Percentiles rank a stretch among this genome's conserved stretches.
Conservation (phyloP, 2,329 filamentous ascomycete genomes). For the Xylogone sp. region DNA sequence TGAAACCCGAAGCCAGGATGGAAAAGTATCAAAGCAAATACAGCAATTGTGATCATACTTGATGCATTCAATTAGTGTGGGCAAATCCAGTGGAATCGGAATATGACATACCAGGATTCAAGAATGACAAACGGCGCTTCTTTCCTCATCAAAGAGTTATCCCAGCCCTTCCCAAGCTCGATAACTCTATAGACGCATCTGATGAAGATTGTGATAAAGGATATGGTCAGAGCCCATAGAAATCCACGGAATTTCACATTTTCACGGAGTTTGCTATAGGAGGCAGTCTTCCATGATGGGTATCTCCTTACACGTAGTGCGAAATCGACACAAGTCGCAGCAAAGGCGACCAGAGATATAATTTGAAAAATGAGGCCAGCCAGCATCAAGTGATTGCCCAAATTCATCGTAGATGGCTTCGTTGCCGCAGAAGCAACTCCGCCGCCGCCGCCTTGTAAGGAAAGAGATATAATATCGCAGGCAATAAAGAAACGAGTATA, state of each 20-base stretch:
- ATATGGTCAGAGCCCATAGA: slow-evolving; percentile 40
- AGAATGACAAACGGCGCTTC: slow-evolving; percentile 39
- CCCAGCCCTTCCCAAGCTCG: slow-evolving; percentile 51
- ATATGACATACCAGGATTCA: slow-evolving; percentile 37
- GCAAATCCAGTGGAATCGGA: not conserved
- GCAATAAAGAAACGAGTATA: slow-evolving; percentile 54
- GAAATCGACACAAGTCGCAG: slow-evolving; percentile 5
- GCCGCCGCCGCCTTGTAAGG: slow-evolving; percentile 55
- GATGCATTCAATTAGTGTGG: slow-evolving; percentile 26
- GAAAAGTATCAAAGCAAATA: slow-evolving; percentile 38
- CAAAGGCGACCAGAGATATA: slow-evolving; percentile 36
- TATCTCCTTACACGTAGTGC: slow-evolving; percentile 4
- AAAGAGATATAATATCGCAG: slow-evolving; percentile 54
- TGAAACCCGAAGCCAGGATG: slow-evolving; percentile 27
- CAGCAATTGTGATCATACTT: slow-evolving; percentile 42
- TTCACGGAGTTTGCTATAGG: slow-evolving; percentile 32
- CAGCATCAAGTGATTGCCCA: slow-evolving; percentile 52
- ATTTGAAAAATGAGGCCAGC: slow-evolving; percentile 55
- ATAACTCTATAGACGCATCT: slow-evolving; percentile 52
- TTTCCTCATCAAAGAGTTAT: slow-evolving; percentile 42
- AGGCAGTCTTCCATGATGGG: slow-evolving; percentile 35
- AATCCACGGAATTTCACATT: slow-evolving; percentile 49
- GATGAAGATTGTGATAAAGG: slow-evolving; percentile 51
- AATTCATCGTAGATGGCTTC: slow-evolving; percentile 20
- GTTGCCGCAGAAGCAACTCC: slow-evolving; percentile 47